Conservation (phyloP, 192 early-diverging fungal genomes). For the Coemansia javaensis region DNA sequence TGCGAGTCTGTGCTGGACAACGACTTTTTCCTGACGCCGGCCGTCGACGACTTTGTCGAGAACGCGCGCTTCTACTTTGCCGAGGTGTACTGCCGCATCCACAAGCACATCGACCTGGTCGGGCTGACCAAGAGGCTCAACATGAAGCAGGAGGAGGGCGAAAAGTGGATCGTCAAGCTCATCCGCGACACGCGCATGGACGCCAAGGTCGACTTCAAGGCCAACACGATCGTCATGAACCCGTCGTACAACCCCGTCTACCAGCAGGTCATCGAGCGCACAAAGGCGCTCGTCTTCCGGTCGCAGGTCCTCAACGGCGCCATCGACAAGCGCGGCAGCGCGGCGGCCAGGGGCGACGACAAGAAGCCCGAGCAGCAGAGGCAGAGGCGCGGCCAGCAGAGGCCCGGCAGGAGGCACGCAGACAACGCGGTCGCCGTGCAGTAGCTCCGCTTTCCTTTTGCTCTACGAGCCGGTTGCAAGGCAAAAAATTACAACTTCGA, state of each 20-base stretch:
- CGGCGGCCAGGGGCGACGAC: slow-evolving; percentile 35
- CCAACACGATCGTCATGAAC: slow-evolving; percentile 94
- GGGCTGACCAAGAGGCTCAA: slow-evolving; percentile 78
- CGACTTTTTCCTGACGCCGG: slow-evolving; percentile 87
- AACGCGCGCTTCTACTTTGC: slow-evolving; percentile 90
- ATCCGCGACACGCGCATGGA: slow-evolving; percentile 94
- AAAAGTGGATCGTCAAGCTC: slow-evolving; percentile 97
- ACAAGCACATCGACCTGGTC: slow-evolving; percentile 92
- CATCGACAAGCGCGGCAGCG: slow-evolving; percentile 75
- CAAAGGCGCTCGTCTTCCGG: slow-evolving; percentile 85
- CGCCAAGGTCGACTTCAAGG: slow-evolving; percentile 93
- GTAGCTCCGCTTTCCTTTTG: not conserved
- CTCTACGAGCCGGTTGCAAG: too few relatives aligned
- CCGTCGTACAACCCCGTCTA: slow-evolving; percentile 79
- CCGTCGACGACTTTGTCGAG: slow-evolving; percentile 91
- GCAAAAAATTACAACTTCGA: not conserved
- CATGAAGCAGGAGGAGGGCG: slow-evolving; percentile 83
- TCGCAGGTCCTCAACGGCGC: slow-evolving; percentile 81
- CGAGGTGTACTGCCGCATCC: slow-evolving; percentile 96
- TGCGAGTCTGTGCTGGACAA: slow-evolving; percentile 81
- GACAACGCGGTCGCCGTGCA: slow-evolving; percentile 22
- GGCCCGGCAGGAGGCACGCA: slow-evolving; percentile 16
- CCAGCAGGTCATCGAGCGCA: slow-evolving; percentile 95
- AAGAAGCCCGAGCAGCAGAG: slow-evolving; percentile 24
- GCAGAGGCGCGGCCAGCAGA: slow-evolving; percentile 23